Percentiles rank a stretch among this genome's conserved stretches.
Evolutionary conservation across 2,329 filamentous ascomycete genomes (phyloP).

Genomic region (Cercospora zeae-maydis): DNA sequence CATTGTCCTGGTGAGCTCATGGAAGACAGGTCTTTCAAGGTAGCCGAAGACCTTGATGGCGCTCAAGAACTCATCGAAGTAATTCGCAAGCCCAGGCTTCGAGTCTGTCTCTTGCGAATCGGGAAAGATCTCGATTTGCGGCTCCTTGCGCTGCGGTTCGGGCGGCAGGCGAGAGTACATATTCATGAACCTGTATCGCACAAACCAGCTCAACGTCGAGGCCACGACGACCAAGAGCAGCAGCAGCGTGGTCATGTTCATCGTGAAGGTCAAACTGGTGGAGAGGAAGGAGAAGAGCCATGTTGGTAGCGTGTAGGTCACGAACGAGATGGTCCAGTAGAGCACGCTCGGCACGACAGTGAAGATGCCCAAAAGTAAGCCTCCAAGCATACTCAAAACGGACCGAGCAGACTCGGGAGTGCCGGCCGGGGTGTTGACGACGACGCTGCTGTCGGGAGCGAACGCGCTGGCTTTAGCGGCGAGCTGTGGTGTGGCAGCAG

Average conservation of each 20-base stretch:
- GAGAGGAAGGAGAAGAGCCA: conserved; percentile 87
- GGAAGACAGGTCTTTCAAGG: conserved; percentile 91
- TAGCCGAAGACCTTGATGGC: conserved; percentile 99
- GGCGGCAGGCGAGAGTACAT: conserved; percentile 93
- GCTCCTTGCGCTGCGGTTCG: conserved; percentile 92
- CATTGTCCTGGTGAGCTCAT: conserved; percentile 96
- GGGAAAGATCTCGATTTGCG: conserved; percentile 90
- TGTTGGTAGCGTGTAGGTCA: conserved; percentile 83
- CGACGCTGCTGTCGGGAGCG: conserved; percentile 10
- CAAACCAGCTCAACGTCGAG: conserved; percentile 87
- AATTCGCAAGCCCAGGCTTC: conserved; percentile 91
- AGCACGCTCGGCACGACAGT: conserved; percentile 54
- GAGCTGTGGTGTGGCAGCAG: conserved; percentile 12
- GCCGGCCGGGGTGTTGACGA: conserved; percentile 17
- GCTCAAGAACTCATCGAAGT: conserved; percentile 94
- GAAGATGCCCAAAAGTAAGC: conserved; percentile 35
- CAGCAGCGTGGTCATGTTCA: conserved; percentile 96
- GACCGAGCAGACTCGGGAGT: conserved; percentile 22
- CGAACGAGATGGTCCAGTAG: conserved; percentile 80
- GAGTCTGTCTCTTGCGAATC: conserved; percentile 85
- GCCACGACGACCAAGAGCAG: conserved; percentile 72
- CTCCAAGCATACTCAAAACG: conserved; percentile 34
- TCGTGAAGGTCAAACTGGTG: conserved; percentile 90
- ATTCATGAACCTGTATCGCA: conserved; percentile 92
- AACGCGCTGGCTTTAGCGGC: conserved; percentile 4